Percentiles rank a stretch among this genome's conserved stretches.
Evolutionary conservation across 768 basidiomycete genomes (phyloP).

Genomic region (Russula abietina): DNA sequence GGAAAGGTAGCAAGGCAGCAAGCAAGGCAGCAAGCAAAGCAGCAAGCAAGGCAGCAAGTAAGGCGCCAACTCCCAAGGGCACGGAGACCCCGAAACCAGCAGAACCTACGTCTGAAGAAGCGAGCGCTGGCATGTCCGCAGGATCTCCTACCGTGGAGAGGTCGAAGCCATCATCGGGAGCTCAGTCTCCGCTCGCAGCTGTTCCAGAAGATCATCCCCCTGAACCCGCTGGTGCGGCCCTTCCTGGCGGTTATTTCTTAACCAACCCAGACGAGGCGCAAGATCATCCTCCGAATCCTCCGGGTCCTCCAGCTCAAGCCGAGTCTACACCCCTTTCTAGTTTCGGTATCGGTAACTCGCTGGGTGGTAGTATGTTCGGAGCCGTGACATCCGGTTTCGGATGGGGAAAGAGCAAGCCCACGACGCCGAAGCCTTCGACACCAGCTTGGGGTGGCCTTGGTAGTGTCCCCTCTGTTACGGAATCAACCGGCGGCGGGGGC

Average conservation of each 20-base stretch:
- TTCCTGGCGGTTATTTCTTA: slow-evolving; percentile 1
- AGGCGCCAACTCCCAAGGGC: slow-evolving; percentile 17
- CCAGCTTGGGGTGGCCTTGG: slow-evolving; percentile 9
- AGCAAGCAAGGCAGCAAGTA: slow-evolving; percentile 20
- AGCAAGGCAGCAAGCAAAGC: slow-evolving; percentile 22
- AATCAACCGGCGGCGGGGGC: background rate
- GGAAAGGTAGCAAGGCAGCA: slow-evolving; percentile 16
- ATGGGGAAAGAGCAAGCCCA: slow-evolving; percentile 9
- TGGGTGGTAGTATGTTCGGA: background rate
- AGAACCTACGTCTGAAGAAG: background rate
- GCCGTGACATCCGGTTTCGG: slow-evolving; percentile 3
- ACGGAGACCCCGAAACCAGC: slow-evolving; percentile 15
- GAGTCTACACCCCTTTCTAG: background rate
- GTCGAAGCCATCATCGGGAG: background rate
- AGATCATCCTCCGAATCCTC: background rate
- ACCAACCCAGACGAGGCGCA: slow-evolving; percentile 1
- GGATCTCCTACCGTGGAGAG: background rate
- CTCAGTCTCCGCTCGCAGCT: slow-evolving; percentile 7
- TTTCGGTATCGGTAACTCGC: background rate
- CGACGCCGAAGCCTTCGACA: background rate
- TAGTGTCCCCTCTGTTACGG: slow-evolving; percentile 2
- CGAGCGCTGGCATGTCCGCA: background rate
- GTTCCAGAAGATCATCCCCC: slow-evolving; percentile 7
- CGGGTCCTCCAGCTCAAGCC: background rate
- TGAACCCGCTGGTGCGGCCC: background rate